Base-by-base conservation (phyloP, 805 yeast species). In the Kazachstania martiniae region DNA sequence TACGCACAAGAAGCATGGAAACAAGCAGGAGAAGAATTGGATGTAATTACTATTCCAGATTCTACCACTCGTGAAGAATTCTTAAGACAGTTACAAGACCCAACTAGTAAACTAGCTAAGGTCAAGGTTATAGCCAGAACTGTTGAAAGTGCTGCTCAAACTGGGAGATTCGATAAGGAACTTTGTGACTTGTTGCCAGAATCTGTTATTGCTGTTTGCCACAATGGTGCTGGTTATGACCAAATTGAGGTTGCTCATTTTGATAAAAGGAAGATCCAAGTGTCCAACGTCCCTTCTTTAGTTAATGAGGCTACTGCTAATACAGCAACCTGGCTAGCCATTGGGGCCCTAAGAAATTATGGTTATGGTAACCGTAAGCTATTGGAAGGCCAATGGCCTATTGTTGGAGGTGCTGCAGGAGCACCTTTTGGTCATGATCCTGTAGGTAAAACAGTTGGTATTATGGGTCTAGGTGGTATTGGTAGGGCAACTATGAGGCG, bases 391-490 rank as follows among this genome's bases (percentile, higher is more conserved):
- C 62, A 71, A 35, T 84, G 93, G 89, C n/a, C n/a, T n/a, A 42
- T 54, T 3, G 35, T 51, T 3, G 77, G 77, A 2, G 60, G 72
- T 22, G 84, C 81, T 16, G 59, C 50, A 1, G 79, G 77, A 5
- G 68, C 77, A 1, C 68, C 74, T 5, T 57, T 74, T 29, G 94
- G 93, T 6, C 69, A 70, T 47, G 87, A 78, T 48, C 93, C 93
- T n/a, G 74, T 66, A 40, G 84, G 83, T 7, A 77, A 78, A 49
- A 66, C 66, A 13, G 77, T 85, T 15, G 95, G 95, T 31, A 75
- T 85, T 34, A 62, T 80, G 32, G 95, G 95, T n/a, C 68, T 85
- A 72, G 95, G 95, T 21, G 94, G 94, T 22, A 84, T 85, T 58
- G 95, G 95, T 29, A 72, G 86, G 37, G 81, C 83, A 19, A 74